Percentiles rank a stretch among this genome's conserved stretches.
Conservation (phyloP, 768 basidiomycete species). For the Russula compacta region DNA sequence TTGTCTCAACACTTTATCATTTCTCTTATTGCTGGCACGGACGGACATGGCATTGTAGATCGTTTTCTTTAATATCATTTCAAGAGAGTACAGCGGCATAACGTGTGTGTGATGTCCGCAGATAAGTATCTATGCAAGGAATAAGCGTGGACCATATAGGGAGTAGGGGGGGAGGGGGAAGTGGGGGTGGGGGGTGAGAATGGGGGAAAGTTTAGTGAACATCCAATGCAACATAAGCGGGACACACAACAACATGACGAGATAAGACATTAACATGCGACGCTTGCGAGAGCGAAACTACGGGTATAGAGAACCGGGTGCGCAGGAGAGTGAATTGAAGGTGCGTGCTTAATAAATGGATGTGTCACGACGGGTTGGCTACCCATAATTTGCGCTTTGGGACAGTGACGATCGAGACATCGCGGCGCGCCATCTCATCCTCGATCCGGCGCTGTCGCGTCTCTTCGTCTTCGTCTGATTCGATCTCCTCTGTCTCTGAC, state of each 20-base stretch:
- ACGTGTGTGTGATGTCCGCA: slow-evolving; percentile 16
- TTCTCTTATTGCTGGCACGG: slow-evolving; percentile 11
- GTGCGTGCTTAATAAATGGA: background rate
- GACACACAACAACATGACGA: background rate
- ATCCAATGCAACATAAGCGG: slow-evolving; percentile 19
- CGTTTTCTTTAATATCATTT: slow-evolving; percentile 19
- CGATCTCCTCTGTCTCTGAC: slow-evolving; percentile 35
- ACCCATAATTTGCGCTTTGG: slow-evolving; percentile 71
- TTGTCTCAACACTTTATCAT: background rate
- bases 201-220: slow-evolving; percentile 22
- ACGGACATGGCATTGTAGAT: slow-evolving; percentile 13
- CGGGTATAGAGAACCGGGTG: slow-evolving; percentile 1
- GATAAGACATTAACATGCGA: slow-evolving; percentile 7
- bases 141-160: slow-evolving; percentile 12
- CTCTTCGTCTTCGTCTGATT: slow-evolving; percentile 69
- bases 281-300: background rate
- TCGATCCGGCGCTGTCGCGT: slow-evolving; percentile 67
- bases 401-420: slow-evolving; percentile 70
- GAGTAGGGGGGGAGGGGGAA: background rate
- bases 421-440: slow-evolving; percentile 71
- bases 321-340: background rate
- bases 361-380: slow-evolving; percentile 47
- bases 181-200: background rate
- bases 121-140: slow-evolving; percentile 17
- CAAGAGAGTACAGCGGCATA: slow-evolving; percentile 22